These are phyloP conservation scores for Chytriomyces sp. DNA, from an alignment of 192 early-diverging fungal genomes.

Conservation along the genomic window DNA sequence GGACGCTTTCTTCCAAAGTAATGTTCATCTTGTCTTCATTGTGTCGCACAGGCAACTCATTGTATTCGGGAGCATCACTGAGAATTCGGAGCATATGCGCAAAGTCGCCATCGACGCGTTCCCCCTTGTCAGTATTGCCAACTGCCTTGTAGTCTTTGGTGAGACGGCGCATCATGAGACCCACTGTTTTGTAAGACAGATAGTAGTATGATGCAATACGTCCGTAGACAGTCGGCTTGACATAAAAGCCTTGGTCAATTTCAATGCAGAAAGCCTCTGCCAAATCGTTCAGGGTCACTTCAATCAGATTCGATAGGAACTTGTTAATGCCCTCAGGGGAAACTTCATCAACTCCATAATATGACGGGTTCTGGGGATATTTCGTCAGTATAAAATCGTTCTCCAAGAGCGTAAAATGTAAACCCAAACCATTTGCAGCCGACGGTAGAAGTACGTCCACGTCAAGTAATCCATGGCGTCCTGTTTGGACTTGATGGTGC, in stretches of 20 bases:
- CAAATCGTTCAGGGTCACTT: slow-evolving; percentile 72
- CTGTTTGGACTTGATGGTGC: slow-evolving; percentile 86
- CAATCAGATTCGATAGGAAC: slow-evolving; percentile 82
- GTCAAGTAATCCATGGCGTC: slow-evolving; percentile 94
- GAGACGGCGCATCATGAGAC: slow-evolving; percentile 67
- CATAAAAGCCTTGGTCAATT: slow-evolving; percentile 64
- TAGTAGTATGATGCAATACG: slow-evolving; percentile 92
- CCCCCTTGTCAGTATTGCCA: slow-evolving; percentile 23
- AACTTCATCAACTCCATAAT: slow-evolving; percentile 86
- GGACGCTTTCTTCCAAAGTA: slow-evolving; percentile 77
- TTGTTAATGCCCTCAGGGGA: slow-evolving; percentile 69
- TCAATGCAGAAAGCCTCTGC: slow-evolving; percentile 75
- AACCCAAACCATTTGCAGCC: slow-evolving; percentile 69
- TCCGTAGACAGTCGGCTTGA: slow-evolving; percentile 77
- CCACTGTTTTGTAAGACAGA: slow-evolving; percentile 80
- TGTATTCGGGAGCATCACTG: slow-evolving; percentile 84
- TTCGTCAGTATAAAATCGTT: background rate
- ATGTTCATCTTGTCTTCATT: slow-evolving; percentile 92
- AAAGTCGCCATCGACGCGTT: slow-evolving; percentile 51
- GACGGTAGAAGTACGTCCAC: slow-evolving; percentile 95
- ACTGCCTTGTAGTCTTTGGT: slow-evolving; percentile 50
- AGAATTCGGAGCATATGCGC: slow-evolving; percentile 76
- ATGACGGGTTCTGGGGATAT: slow-evolving; percentile 83
- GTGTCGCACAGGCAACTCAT: slow-evolving; percentile 90
- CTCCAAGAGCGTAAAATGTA: background rate